phyloP scores from a whole-genome alignment of 163 green algal genomes.

The Trebouxia gelatinosa region DNA sequence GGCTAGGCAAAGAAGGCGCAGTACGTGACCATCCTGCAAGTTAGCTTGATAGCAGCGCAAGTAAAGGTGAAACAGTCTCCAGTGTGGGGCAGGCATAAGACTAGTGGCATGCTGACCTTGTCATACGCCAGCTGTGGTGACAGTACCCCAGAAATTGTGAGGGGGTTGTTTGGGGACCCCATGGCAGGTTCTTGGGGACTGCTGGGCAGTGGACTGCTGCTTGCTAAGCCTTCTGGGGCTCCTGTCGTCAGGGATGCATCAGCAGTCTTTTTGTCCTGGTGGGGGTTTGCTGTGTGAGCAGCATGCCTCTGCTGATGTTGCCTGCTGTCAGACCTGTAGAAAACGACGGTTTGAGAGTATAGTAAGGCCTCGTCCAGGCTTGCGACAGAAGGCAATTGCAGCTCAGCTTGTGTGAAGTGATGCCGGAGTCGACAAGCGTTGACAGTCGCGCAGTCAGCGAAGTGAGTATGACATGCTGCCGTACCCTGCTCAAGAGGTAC shows the following conservation, averaged over 20 bases:
- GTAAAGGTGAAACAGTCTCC: not conserved
- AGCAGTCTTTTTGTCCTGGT: no score
- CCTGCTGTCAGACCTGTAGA: no score
- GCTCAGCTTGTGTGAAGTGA: no score
- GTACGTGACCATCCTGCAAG: not conserved
- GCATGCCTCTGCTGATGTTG: no score
- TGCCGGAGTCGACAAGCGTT: no score
- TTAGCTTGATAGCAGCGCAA: not conserved
- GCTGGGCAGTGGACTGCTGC: conserved; percentile 17
- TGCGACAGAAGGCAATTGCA: no score
- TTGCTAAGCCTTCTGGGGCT: conserved; percentile 13
- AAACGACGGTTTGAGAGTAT: no score
- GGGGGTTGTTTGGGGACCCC: conserved; percentile 6
- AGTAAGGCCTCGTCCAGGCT: no score
- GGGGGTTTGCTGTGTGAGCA: no score
- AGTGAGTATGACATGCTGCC: no score
- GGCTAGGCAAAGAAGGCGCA: not conserved
- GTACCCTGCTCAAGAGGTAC: no score
- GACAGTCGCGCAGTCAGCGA: no score
- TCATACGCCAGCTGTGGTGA: conserved; percentile 12
- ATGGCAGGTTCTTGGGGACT: not conserved
- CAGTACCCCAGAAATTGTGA: conserved; percentile 24
- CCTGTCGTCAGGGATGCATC: conserved; percentile 15
- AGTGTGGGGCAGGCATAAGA: not conserved
- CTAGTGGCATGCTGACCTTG: not conserved